Conservation (phyloP, 495 filamentous ascomycete genomes). For the Alectoria sarmentosa region DNA sequence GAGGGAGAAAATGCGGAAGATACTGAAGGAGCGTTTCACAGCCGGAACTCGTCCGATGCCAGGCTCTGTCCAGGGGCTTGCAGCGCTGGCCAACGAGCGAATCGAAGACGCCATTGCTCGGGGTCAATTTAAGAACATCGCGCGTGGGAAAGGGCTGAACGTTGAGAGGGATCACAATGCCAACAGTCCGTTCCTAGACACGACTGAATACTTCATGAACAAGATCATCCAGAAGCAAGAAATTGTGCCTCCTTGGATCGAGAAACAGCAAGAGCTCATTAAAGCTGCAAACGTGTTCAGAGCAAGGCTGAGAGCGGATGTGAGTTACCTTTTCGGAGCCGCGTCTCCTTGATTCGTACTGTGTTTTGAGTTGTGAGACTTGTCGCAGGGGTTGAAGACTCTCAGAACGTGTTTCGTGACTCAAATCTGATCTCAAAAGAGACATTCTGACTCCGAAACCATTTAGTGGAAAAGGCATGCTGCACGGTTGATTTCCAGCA, state of each 20-base stretch:
- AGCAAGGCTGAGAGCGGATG: conserved; percentile 62
- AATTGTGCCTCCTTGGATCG: conserved; percentile 62
- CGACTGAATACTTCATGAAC: conserved; percentile 97
- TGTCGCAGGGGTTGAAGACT: no score
- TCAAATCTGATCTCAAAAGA: no score
- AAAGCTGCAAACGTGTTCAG: conserved; percentile 65
- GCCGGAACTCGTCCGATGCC: conserved; percentile 70
- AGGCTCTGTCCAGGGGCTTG: conserved; percentile 68
- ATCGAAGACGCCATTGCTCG: conserved; percentile 92
- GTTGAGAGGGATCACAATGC: conserved; percentile 73
- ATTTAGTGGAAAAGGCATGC: conserved; percentile 91
- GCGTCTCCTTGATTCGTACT: no score
- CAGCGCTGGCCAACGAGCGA: conserved; percentile 80
- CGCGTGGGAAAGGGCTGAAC: conserved; percentile 63
- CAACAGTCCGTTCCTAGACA: conserved; percentile 86
- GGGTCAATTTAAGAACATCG: conserved; percentile 85
- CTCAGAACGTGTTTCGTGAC: no score
- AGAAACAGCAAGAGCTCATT: conserved; percentile 90
- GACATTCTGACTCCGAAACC: no score
- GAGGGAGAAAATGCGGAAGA: conserved; percentile 55
- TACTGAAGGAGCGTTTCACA: conserved; percentile 74
- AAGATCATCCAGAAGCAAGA: conserved; percentile 95
- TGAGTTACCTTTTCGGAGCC: no score
- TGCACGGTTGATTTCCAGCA: conserved; percentile 68
- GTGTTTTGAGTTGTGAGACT: no score